These are phyloP conservation scores for Phaeodactylum tricornutum DNA, from an alignment of 108 stramenopile genomes.

Conservation along the genomic window DNA sequence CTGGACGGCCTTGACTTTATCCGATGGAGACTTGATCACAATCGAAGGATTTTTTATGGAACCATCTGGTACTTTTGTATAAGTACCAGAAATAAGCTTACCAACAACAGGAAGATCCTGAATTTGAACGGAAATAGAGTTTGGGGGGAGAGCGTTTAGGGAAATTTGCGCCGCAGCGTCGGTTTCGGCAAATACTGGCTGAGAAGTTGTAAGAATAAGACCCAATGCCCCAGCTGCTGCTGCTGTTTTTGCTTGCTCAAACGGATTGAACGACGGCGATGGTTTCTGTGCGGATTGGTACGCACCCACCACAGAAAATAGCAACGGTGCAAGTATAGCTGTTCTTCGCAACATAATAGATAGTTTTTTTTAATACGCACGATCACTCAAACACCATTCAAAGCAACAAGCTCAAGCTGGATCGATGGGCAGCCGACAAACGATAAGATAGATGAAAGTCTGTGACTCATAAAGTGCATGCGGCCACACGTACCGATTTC, in stretches of 20 bases:
- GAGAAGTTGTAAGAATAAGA: conserved; percentile 7
- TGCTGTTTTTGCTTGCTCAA: conserved; percentile 1
- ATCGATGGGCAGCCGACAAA: no score
- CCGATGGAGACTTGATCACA: conserved; percentile 22
- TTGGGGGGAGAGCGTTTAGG: conserved; percentile 25
- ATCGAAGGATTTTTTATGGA: conserved; percentile 12
- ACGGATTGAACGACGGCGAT: not conserved
- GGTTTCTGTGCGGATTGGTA: not conserved
- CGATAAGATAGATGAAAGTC: no score
- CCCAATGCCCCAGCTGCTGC: conserved; percentile 13
- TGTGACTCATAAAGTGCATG: no score
- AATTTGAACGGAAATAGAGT: conserved; percentile 22
- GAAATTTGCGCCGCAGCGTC: conserved; percentile 30
- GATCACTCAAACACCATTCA: no score
- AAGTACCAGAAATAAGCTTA: conserved; percentile 30
- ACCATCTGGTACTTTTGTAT: conserved; percentile 22
- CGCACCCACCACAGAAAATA: not conserved
- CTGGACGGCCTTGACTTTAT: conserved; percentile 29
- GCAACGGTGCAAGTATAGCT: not conserved
- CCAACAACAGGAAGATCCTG: conserved; percentile 34
- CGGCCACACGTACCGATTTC: no score
- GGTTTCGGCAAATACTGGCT: conserved; percentile 18
- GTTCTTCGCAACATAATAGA: no score
- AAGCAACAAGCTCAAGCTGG: no score
- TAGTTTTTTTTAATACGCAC: no score